Base-by-base conservation (phyloP, 805 yeast genomes). In the Metschnikowia continentalis region DNA sequence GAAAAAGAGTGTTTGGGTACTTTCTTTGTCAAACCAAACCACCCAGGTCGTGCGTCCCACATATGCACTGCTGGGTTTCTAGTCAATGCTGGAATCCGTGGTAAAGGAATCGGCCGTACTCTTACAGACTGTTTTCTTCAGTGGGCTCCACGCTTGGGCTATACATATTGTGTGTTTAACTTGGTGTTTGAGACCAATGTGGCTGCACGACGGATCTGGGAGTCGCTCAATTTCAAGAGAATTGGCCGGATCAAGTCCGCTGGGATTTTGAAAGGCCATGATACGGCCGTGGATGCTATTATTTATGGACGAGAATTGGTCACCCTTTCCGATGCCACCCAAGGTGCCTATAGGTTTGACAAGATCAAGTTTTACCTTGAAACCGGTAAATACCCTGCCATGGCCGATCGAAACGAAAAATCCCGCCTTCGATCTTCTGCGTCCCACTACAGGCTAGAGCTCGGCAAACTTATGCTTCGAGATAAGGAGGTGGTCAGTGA, bases 71-170 rank as follows among this genome's bases (percentile, higher is more conserved):
- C 89, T 1, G 85, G 86, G 19, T 87, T 92, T 59, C 71, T 92
- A 35, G 98, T 92, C 2, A 90, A 92, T 67, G 94, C 96, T 3
- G 96, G 96, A 56, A 89, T 89, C 58, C 74, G 99, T 60, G 90
- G 92, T 23, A 88, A 87, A 64, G 96, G 97, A 4, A 88, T 94
- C 26, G 99, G 98, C 5, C 75, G 85, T 49, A 86, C 94, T 0
- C 67, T 94, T 54, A 84, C 88, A 15, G 96, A 90, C 60, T 86
- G 95, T 59, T 89, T 82, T 59, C 65, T 91, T 22, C 89, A 86
- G 53, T 94, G 98, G 98, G 90, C 97, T 1, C 92, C 92, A 13
- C 76, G 83, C 54, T 72, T 94, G 38, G 97, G 97, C 3, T 92
- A 88, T 67, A 87, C 92, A 0, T 87, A 90, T 56, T 80, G 88